These are phyloP conservation scores for Rhodosporidiobolus sp. DNA, from an alignment of 768 basidiomycete genomes.

Conservation along the genomic window DNA sequence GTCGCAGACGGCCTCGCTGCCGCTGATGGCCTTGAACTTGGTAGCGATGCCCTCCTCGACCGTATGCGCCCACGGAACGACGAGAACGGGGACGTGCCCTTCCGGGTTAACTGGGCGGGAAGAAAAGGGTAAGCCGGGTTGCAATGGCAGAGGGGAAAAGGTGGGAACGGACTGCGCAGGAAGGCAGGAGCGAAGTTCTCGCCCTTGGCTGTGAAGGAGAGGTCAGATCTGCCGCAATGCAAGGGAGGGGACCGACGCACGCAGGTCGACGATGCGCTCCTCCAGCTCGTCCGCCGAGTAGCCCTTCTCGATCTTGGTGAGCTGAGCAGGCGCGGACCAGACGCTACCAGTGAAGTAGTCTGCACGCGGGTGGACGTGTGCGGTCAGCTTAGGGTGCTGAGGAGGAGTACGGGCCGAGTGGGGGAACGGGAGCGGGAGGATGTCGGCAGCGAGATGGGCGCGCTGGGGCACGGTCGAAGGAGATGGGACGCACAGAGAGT, in stretches of 20 bases:
- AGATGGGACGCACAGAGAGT: background rate
- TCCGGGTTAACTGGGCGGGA: constrained; percentile 19
- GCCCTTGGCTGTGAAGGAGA: constrained; percentile 17
- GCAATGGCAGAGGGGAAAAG: too few relatives aligned
- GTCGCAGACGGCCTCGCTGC: constrained; percentile 11
- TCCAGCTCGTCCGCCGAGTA: constrained; percentile 32
- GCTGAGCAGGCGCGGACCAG: constrained; percentile 20
- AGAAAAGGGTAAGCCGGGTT: background rate
- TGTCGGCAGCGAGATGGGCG: background rate
- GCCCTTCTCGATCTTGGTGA: constrained; percentile 32
- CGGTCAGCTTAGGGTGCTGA: background rate
- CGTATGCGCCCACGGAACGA: constrained; percentile 37
- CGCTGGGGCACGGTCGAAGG: background rate
- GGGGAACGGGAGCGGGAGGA: background rate
- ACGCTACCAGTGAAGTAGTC: constrained; percentile 21
- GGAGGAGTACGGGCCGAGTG: background rate
- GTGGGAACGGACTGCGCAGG: constrained; percentile 24
- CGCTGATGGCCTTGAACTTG: constrained; percentile 27
- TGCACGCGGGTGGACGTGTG: background rate
- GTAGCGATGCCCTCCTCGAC: constrained; percentile 26
- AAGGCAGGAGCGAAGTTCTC: constrained; percentile 35
- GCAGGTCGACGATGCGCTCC: constrained; percentile 20
- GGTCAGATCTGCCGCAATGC: background rate
- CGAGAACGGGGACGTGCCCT: constrained; percentile 30
- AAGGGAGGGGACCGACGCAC: background rate